Evolutionary conservation across 2,329 filamentous ascomycete genomes (phyloP), one percentile per base, ranked within the genome.

Genomic region (Talaromyces sp.): DNA sequence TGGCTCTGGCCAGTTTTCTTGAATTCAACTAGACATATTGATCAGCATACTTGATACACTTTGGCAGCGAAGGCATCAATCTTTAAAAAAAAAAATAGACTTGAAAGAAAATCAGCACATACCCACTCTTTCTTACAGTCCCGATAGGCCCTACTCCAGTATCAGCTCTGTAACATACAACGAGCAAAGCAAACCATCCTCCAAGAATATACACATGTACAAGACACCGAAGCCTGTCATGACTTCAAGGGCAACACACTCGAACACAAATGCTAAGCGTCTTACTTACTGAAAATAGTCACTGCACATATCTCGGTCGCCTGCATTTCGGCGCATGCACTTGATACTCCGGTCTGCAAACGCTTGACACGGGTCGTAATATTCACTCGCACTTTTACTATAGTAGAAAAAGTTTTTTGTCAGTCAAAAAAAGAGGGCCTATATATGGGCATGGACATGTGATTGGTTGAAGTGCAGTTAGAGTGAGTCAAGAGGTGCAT

Each of bases 61-160:
- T 28, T 28, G 15, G 8, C 22, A 13, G 15, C 2, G 15, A 45
- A 15, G 21, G 5, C 17, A 28, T 45, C 10, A 13, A 28, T 46
- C n/a, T n/a, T 5, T 9, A 9, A 2, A 31, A 11, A 17, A 3
- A 33, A 15, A 13, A 45, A 40, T 15, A 2, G n/a, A 56, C n/a
- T 37, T 15, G 17, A 9, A 15, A 11, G n/a, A n/a, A 36, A 28
- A 11, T 48, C 21, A 33, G 15, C 15, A 76, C 84, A 67, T 81
- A 96, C 91, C 92, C 92, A 97, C 78, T 87, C 83, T 77, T 96
- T 92, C 74, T 97, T 97, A 76, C 93, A 97, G 62, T 95, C 91
- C 60, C 91, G 85, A 74, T 97, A 97, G 53, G 91, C 91, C 75
- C 91, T 96, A 35, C 3, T 11, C 11, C n/a, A 35, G 45, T n/a